Evolutionary conservation across 331 rosid genomes (phyloP).

Genomic region (Telfairia occidentalis): DNA sequence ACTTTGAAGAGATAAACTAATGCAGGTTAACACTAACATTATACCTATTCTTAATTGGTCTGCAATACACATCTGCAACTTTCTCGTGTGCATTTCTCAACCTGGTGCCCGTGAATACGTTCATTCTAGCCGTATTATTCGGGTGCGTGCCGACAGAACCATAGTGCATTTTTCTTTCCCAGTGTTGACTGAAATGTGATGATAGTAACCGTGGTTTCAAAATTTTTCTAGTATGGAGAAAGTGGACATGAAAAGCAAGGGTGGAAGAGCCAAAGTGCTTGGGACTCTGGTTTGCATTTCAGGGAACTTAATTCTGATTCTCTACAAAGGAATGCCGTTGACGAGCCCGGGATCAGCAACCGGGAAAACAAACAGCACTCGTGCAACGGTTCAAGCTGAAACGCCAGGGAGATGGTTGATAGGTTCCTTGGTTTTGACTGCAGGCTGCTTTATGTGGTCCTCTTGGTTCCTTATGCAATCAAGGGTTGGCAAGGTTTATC

Average conservation of each 20-base stretch:
- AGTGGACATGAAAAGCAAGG: conserved; percentile 39
- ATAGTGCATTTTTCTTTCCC: background rate
- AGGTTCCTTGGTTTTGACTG: conserved; percentile 43
- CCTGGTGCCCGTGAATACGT: conserved; percentile 66
- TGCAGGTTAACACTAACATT: conserved; percentile 62
- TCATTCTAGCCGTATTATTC: conserved; percentile 65
- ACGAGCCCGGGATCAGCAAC: conserved; percentile 21
- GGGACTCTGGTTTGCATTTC: conserved; percentile 50
- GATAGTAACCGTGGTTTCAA: conserved; percentile 11
- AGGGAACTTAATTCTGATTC: conserved; percentile 47
- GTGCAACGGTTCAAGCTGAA: conserved; percentile 9
- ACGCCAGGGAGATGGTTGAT: conserved; percentile 37
- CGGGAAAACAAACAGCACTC: background rate
- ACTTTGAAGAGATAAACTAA: background rate
- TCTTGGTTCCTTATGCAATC: conserved; percentile 89
- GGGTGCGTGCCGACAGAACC: conserved; percentile 33
- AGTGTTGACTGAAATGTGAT: background rate
- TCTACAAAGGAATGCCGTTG: conserved; percentile 62
- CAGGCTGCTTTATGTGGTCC: conserved; percentile 64
- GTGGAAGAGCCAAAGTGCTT: conserved; percentile 56
- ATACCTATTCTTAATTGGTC: conserved; percentile 56
- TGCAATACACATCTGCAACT: conserved; percentile 56
- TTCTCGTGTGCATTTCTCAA: conserved; percentile 76
- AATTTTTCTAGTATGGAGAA: conserved; percentile 51
- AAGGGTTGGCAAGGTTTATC: conserved; percentile 44